These are phyloP conservation scores for Phlegmacium glaucopus DNA, from an alignment of 768 basidiomycete genomes.

Conservation along the genomic window DNA sequence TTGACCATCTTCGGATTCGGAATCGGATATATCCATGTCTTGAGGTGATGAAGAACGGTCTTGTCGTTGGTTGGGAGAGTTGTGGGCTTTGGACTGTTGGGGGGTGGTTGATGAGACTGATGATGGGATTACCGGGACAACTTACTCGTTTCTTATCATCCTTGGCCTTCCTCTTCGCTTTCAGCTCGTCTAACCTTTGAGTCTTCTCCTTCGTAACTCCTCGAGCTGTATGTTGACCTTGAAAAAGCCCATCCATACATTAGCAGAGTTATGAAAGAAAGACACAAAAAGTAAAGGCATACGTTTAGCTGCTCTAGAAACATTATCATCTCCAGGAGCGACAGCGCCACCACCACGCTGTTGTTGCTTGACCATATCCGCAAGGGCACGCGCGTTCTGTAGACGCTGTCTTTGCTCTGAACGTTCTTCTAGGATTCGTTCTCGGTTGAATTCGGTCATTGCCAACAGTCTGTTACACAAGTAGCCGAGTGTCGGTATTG, in stretches of 20 bases:
- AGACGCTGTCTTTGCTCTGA: constrained; percentile 77
- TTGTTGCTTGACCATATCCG: constrained; percentile 71
- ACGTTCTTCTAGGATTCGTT: constrained; percentile 78
- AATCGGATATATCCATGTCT: constrained; percentile 85
- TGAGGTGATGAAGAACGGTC: constrained; percentile 78
- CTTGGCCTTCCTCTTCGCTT: constrained; percentile 83
- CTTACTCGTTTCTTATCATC: constrained; percentile 83
- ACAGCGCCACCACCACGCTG: constrained; percentile 41
- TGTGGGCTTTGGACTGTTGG: constrained; percentile 37
- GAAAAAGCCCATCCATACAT: no score
- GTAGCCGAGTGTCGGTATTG: not conserved
- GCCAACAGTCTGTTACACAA: constrained; percentile 57
- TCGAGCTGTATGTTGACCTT: constrained; percentile 72
- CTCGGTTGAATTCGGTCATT: constrained; percentile 87
- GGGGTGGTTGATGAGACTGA: constrained; percentile 4
- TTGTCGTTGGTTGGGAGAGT: constrained; percentile 53
- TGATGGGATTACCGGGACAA: not conserved
- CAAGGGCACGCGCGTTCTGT: constrained; percentile 66
- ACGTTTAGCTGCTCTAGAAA: constrained; percentile 79
- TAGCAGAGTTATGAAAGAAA: constrained; percentile 1
- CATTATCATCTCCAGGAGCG: constrained; percentile 47
- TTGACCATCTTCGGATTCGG: constrained; percentile 83
- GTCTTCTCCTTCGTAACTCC: constrained; percentile 81
- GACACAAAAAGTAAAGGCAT: constrained; percentile 20
- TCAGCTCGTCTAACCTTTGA: constrained; percentile 78